These are phyloP conservation scores for Leccinum sublutescens DNA, from an alignment of 768 basidiomycete genomes.

Conservation along the genomic window DNA sequence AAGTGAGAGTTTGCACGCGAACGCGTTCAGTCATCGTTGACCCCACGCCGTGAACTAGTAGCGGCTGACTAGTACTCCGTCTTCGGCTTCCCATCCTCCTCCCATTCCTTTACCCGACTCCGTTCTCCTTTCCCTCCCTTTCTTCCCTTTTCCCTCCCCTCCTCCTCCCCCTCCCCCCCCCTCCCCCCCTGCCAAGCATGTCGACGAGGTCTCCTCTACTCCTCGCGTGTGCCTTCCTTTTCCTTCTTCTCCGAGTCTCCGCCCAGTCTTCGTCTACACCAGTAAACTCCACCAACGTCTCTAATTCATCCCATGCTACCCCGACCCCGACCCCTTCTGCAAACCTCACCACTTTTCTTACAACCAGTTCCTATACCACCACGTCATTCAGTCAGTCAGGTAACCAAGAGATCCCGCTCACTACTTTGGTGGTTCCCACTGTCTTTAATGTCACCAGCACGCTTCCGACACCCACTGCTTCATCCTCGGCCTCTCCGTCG, in stretches of 20 bases:
- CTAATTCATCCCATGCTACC: background rate
- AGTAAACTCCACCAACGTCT: constrained; percentile 19
- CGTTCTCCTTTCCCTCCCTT: background rate
- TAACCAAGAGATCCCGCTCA: constrained; percentile 46
- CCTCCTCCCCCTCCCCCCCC: background rate
- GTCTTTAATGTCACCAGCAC: constrained; percentile 62
- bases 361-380: constrained; percentile 51
- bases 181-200: background rate
- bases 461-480: constrained; percentile 46
- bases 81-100: constrained; percentile 7
- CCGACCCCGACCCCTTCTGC: constrained; percentile 1
- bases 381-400: constrained; percentile 49
- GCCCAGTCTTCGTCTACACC: constrained; percentile 37
- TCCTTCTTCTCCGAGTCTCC: constrained; percentile 31
- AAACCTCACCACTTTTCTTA: constrained; percentile 53
- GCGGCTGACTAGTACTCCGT: constrained; percentile 31
- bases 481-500: constrained; percentile 40
- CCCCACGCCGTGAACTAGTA: background rate
- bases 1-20: background rate
- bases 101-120: background rate
- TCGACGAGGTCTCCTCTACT: constrained; percentile 12
- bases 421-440: constrained; percentile 58
- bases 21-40: background rate
- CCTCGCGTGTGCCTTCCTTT: constrained; percentile 8
- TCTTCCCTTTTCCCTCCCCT: background rate